A percentile compares a stretch with the other conserved stretches of the same genome.
Conservation (phyloP, 1,139 yeast species). For the Nakaseomyces bracarensis region DNA sequence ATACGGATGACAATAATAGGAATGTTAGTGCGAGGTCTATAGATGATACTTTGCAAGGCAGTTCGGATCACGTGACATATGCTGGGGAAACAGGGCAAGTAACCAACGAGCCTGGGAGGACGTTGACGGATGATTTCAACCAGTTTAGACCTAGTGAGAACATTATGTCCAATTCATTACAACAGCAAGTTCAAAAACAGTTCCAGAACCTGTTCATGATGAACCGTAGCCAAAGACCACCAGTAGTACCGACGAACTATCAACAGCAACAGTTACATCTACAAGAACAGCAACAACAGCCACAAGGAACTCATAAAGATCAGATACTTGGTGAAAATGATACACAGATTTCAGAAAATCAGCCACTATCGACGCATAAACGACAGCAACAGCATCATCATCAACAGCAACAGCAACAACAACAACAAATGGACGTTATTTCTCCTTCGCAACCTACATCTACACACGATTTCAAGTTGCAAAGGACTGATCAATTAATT, state of each 20-base stretch:
- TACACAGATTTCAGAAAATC: background rate
- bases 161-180: constrained; percentile 9
- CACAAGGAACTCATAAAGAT: background rate
- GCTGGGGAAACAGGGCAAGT: background rate
- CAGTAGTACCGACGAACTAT: background rate
- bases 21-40: background rate
- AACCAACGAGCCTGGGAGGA: background rate
- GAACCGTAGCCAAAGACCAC: constrained; percentile 7
- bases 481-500: background rate
- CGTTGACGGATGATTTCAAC: background rate
- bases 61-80: background rate
- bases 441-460: constrained; percentile 2
- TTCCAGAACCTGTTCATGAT: constrained; percentile 20
- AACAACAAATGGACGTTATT: background rate
- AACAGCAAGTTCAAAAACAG: constrained; percentile 23
- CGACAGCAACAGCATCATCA: background rate
- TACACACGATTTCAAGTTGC: constrained; percentile 1
- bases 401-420: background rate
- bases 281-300: background rate
- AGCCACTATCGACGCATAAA: background rate
- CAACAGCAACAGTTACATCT: background rate
- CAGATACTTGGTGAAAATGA: background rate
- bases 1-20: background rate
- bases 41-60: background rate
- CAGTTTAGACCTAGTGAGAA: background rate